Percentiles rank a stretch among this genome's conserved stretches.
Evolutionary conservation across 1,284 basidiomycete genomes (phyloP).

Genomic region (Leccinum griseonigrum): DNA sequence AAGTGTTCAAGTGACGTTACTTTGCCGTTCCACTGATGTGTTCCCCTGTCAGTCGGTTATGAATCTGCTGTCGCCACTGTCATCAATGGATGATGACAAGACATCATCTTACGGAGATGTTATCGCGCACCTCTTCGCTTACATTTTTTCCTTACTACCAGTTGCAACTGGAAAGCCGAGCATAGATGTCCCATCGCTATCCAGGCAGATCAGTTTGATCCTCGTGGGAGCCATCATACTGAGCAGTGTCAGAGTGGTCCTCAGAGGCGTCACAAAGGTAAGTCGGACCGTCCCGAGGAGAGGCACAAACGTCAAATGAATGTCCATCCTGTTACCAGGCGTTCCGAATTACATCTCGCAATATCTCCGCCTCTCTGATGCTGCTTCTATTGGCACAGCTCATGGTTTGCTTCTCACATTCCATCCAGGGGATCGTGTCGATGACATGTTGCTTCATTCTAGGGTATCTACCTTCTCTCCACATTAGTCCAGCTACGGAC

Average conservation of each 20-base stretch:
- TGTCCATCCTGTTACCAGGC: conserved; percentile 36
- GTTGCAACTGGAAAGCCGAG: conserved; percentile 15
- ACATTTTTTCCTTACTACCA: conserved; percentile 48
- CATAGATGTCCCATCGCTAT: conserved; percentile 45
- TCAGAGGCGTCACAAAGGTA: conserved; percentile 64
- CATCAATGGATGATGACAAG: conserved; percentile 34
- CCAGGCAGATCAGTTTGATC: conserved; percentile 65
- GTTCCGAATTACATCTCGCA: conserved; percentile 63
- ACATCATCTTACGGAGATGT: conserved; percentile 53
- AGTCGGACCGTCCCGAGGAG: conserved; percentile 22
- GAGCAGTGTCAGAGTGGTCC: conserved; percentile 63
- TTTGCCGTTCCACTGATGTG: conserved; percentile 13
- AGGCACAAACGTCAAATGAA: neutral
- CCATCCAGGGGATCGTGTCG: conserved; percentile 2
- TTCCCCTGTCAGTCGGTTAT: conserved; percentile 46
- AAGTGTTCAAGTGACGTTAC: conserved; percentile 31
- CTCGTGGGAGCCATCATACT: conserved; percentile 73
- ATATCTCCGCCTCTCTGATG: conserved; percentile 67
- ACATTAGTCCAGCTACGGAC: conserved; percentile 76
- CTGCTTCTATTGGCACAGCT: conserved; percentile 71
- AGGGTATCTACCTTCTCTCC: conserved; percentile 78
- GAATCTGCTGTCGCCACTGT: conserved; percentile 52
- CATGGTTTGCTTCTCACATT: conserved; percentile 52
- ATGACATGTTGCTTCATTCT: conserved; percentile 5
- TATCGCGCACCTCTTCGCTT: conserved; percentile 54